phyloP scores from a whole-genome alignment of 75 land plant genomes.

The Selaginella tamariscina region DNA sequence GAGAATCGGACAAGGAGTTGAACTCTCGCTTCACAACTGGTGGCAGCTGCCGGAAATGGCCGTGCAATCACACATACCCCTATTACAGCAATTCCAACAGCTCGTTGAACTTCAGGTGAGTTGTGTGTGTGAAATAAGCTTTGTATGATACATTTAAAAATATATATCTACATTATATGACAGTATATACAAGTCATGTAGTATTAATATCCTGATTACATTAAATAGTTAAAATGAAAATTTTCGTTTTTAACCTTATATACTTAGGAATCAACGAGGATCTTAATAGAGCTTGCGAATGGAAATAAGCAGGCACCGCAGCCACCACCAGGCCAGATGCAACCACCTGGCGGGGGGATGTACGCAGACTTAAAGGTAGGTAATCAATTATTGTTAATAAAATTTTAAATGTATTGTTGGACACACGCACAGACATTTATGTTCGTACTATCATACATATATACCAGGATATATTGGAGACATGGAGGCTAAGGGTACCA shows the following conservation, averaged over 20 bases:
- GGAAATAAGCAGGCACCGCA: slow-evolving; percentile 50
- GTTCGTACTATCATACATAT: too few relatives aligned
- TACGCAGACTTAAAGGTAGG: slow-evolving; percentile 89
- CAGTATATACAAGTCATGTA: too few relatives aligned
- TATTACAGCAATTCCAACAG: slow-evolving; percentile 98
- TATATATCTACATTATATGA: too few relatives aligned
- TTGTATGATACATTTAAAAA: too few relatives aligned
- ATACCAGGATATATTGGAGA: slow-evolving; percentile 96
- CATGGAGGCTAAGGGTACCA: slow-evolving; percentile 92
- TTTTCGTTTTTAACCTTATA: too few relatives aligned
- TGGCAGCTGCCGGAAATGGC: slow-evolving; percentile 99
- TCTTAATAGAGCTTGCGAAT: slow-evolving; percentile 82
- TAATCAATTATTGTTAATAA: too few relatives aligned
- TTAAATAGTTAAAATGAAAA: too few relatives aligned
- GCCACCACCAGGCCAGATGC: slow-evolving; percentile 46
- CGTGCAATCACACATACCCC: slow-evolving; percentile 73
- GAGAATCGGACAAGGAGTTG: slow-evolving; percentile 76
- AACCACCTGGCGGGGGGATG: slow-evolving; percentile 27
- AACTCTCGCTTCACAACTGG: slow-evolving; percentile 91
- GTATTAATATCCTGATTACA: too few relatives aligned
- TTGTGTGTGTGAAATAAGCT: too few relatives aligned
- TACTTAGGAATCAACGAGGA: slow-evolving; percentile 75
- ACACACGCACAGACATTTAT: too few relatives aligned
- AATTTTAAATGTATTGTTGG: too few relatives aligned
- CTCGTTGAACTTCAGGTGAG: slow-evolving; percentile 97